These are phyloP conservation scores for Linnemannia zychae DNA, from an alignment of 192 early-diverging fungal species.

Conservation along the genomic window DNA sequence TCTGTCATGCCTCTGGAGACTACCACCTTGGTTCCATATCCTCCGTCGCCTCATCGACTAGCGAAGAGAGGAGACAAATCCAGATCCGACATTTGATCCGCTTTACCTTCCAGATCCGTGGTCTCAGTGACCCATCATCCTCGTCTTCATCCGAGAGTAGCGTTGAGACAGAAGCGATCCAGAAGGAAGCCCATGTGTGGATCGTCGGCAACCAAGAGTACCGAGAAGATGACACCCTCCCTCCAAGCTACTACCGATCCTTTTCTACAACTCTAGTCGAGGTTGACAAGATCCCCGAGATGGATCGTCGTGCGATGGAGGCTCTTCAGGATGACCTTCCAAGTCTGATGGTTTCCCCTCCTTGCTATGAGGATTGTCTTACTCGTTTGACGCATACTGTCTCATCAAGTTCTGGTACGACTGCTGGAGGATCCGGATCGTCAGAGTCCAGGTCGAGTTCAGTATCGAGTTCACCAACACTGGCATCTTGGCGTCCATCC, in stretches of 20 bases:
- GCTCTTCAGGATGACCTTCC: conserved; percentile 31
- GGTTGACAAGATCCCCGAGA: conserved; percentile 32
- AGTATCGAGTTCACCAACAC: background rate
- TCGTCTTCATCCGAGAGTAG: background rate
- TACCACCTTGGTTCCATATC: background rate
- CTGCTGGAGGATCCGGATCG: background rate
- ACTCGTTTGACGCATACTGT: background rate
- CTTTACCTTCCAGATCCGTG: conserved; percentile 16
- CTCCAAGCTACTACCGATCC: conserved; percentile 50
- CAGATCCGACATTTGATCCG: conserved; percentile 30
- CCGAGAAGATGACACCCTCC: conserved; percentile 29
- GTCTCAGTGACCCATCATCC: background rate
- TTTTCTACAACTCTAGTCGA: conserved; percentile 42
- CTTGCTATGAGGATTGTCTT: conserved; percentile 33
- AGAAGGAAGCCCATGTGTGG: conserved; percentile 29
- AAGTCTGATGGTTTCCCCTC: background rate
- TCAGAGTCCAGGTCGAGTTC: background rate
- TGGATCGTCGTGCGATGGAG: conserved; percentile 42
- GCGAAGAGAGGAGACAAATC: background rate
- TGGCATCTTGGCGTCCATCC: conserved; percentile 11
- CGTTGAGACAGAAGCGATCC: background rate
- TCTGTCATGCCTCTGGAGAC: conserved; percentile 33
- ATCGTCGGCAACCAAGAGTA: conserved; percentile 45
- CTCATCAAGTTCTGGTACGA: background rate
- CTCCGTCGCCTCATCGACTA: background rate